Percentiles rank a stretch among this genome's conserved stretches.
Evolutionary conservation across 208 protist species (phyloP).

Genomic region (Porcisia hertigi): DNA sequence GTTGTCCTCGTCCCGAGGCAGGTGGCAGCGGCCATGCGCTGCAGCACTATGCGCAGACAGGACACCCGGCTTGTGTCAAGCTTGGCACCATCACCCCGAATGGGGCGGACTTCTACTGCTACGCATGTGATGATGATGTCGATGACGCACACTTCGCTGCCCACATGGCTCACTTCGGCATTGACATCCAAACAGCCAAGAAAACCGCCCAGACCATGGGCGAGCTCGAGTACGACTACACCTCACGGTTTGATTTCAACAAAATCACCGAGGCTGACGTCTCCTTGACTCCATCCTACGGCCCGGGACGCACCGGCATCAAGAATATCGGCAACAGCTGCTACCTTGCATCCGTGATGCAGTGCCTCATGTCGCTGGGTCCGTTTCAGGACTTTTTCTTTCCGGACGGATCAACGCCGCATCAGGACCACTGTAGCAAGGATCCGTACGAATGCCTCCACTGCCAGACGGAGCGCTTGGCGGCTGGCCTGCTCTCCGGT

Average conservation of each 20-base stretch:
- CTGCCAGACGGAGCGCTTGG: conserved; percentile 93
- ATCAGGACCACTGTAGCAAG: conserved; percentile 54
- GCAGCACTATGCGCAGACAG: conserved; percentile 79
- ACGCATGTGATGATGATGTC: conserved; percentile 95
- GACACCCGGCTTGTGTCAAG: conserved; percentile 95
- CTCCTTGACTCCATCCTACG: conserved; percentile 87
- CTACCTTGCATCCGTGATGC: conserved; percentile 96
- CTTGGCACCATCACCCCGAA: conserved; percentile 94
- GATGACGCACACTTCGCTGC: conserved; percentile 91
- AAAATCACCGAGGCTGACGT: conserved; percentile 90
- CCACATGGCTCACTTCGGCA: conserved; percentile 96
- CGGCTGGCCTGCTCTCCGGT: conserved; percentile 91
- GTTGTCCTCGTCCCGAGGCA: conserved; percentile 93
- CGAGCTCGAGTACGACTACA: conserved; percentile 97
- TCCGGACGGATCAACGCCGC: conserved; percentile 33
- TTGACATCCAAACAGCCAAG: conserved; percentile 90
- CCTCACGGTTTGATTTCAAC: conserved; percentile 94
- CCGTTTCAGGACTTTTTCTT: conserved; percentile 86
- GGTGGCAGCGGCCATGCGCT: conserved; percentile 96
- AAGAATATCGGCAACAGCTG: conserved; percentile 98
- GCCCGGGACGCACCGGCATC: conserved; percentile 94
- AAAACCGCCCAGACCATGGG: conserved; percentile 97
- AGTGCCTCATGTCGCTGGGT: conserved; percentile 89
- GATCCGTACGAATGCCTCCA: conserved; percentile 70
- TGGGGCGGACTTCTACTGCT: conserved; percentile 94